Conservation (phyloP, 106 monocot genomes). For the Dioscorea zingiberensis region DNA sequence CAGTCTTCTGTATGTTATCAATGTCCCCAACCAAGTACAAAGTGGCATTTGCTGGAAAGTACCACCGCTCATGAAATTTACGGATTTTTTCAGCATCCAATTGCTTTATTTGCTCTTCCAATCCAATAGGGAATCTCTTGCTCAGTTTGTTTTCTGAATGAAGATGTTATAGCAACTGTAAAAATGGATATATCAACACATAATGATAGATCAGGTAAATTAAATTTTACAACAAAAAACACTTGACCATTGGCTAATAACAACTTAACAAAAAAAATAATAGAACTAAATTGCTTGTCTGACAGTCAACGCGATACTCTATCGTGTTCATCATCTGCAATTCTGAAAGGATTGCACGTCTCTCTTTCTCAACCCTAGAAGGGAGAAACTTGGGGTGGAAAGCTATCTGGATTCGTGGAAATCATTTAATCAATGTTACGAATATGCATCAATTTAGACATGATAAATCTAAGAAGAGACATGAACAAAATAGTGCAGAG, state of each 20-base stretch:
- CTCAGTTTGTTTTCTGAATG: slow-evolving; percentile 98
- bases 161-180: slow-evolving; percentile 87
- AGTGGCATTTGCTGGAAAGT: slow-evolving; percentile 98
- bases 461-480: too few relatives aligned
- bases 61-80: slow-evolving; percentile 98
- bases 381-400: slow-evolving; percentile 70
- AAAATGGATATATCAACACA: slow-evolving; percentile 2
- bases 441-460: too few relatives aligned
- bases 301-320: slow-evolving; percentile 83
- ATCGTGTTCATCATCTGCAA: slow-evolving; percentile 90
- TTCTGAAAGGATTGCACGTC: slow-evolving; percentile 77
- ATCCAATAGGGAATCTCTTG: slow-evolving; percentile 93
- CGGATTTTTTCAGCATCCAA: slow-evolving; percentile 92
- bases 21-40: slow-evolving; percentile 95
- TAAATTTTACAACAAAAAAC: background rate
- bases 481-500: too few relatives aligned
- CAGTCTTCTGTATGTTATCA: slow-evolving; percentile 51
- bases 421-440: background rate
- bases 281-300: slow-evolving; percentile 27
- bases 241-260: background rate
- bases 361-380: slow-evolving; percentile 80
- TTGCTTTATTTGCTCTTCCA: slow-evolving; percentile 95
- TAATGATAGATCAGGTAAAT: background rate
- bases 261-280: background rate
- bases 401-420: slow-evolving; percentile 50